Base-by-base conservation (phyloP, 371 early-diverging fungal genomes). In the Rhizopus microsporus region DNA sequence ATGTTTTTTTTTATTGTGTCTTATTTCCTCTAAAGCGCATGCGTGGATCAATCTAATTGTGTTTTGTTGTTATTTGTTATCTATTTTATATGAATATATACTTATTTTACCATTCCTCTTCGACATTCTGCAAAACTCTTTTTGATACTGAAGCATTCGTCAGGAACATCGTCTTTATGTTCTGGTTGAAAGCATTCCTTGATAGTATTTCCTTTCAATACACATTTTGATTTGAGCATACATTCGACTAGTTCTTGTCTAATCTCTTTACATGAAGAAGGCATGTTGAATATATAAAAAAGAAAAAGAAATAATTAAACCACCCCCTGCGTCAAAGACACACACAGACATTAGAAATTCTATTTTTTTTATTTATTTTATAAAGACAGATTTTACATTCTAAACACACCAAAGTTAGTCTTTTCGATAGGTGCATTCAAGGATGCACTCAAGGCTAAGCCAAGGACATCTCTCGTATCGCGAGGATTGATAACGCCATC, bases 401-500 rank as follows among this genome's bases (percentile, higher is more conserved):
- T 82, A 86, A 98, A 98, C 30, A 98, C 91, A 64, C 99, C 99
- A 85, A 93, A 97, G 40, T 74, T 62, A 7, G 96, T 94, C 64
- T 87, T 75, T 54, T 77, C 78, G 43, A 91, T 84, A 7, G 91
- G 93, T 4, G 84, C 78, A 70, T 95, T 94, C 62, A 93, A 56
- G 35, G 93, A 74, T 42, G 93, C 96, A 56, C 91, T 88, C 53
- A 98, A 68, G 8, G 86, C 91, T 62, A 97, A 81, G 8, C 93
- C 94, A 51, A 98, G 84, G 6, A 95, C 89, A 23, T 81, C 78
- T 38, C 99, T 85, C 5, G 98, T 97, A 65, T 97, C 94, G 31
- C 81, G 73, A 6, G 99, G 99, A 49, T 90, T 88, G 60, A 98
- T 96, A 37, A 97, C 88, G 54, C 98, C 98, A 71, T 98, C 99